These are phyloP conservation scores for Parmelia sp. DNA, from an alignment of 495 filamentous ascomycete species.

Conservation along the genomic window DNA sequence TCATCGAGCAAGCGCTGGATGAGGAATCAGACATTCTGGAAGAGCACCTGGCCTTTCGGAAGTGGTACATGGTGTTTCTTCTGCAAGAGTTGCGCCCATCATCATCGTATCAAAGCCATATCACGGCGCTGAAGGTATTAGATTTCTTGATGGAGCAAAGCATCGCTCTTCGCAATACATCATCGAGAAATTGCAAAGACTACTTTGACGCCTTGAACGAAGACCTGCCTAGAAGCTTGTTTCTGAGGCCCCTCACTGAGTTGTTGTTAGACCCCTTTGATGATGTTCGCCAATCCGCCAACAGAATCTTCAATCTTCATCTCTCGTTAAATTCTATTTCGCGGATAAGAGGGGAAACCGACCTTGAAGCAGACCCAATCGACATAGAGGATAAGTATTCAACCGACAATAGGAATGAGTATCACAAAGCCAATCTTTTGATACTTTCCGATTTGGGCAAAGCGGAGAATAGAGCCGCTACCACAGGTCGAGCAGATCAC, in stretches of 20 bases:
- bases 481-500: conserved; percentile 74
- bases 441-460: conserved; percentile 1
- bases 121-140: conserved; percentile 66
- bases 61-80: conserved; percentile 67
- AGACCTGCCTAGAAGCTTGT: conserved; percentile 2
- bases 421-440: neutral
- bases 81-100: conserved; percentile 63
- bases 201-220: conserved; percentile 8
- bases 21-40: neutral
- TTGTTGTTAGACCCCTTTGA: conserved; percentile 85
- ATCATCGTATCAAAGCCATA: conserved; percentile 78
- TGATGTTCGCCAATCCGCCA: conserved; percentile 68
- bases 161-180: neutral
- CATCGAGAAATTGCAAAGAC: neutral
- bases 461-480: conserved; percentile 16
- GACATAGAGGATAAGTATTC: neutral
- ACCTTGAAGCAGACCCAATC: neutral
- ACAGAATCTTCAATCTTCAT: conserved; percentile 23
- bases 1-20: conserved; percentile 1
- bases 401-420: neutral
- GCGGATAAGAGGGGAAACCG: neutral
- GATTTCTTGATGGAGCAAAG: conserved; percentile 53
- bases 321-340: neutral
- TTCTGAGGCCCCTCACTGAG: conserved; percentile 58
- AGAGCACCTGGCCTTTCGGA: conserved; percentile 53